These are phyloP conservation scores for Dionaea muscipula DNA, from an alignment of 179 eudicot species.

Conservation along the genomic window DNA sequence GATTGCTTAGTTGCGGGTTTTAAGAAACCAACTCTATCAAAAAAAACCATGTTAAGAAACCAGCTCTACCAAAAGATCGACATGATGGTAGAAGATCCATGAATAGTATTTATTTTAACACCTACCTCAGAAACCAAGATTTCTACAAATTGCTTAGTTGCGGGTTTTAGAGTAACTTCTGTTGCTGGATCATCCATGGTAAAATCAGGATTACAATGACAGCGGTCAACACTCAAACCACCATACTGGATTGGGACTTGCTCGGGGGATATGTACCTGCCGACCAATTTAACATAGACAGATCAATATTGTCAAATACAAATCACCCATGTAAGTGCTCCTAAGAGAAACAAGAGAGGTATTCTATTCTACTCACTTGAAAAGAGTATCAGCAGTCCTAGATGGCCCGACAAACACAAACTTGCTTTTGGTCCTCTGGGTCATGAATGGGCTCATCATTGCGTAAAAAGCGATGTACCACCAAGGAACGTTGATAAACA, in stretches of 20 bases:
- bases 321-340: neutral
- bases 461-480: conserved; percentile 49
- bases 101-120: conserved; percentile 2
- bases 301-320: neutral
- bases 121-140: conserved; percentile 44
- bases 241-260: conserved; percentile 65
- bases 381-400: conserved; percentile 47
- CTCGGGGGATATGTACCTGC: conserved; percentile 57
- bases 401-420: conserved; percentile 41
- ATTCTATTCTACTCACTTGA: conserved; percentile 37
- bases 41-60: too few relatives aligned
- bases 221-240: conserved; percentile 52
- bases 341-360: neutral
- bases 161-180: conserved; percentile 41
- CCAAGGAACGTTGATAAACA: conserved; percentile 54
- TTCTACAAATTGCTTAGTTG: conserved; percentile 50
- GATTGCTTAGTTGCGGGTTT: conserved; percentile 49
- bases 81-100: too few relatives aligned
- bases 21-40: too few relatives aligned
- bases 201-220: conserved; percentile 37
- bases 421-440: conserved; percentile 41
- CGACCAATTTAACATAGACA: neutral
- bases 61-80: too few relatives aligned
- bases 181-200: conserved; percentile 34
- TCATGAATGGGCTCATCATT: conserved; percentile 31